These are phyloP conservation scores for Salix brachista DNA, from an alignment of 345 rosid genomes.

Conservation along the genomic window DNA sequence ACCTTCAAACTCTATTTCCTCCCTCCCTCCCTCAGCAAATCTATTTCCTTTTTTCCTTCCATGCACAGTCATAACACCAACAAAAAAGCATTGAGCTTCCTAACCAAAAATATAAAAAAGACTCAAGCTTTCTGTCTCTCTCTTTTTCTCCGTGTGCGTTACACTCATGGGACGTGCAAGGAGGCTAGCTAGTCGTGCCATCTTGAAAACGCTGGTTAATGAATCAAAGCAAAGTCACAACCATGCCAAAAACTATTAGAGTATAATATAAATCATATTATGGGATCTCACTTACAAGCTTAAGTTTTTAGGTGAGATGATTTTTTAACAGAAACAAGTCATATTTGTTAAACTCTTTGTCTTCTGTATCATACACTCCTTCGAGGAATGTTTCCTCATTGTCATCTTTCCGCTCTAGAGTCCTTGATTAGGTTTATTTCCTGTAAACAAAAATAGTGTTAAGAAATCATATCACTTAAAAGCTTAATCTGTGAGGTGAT, in stretches of 20 bases:
- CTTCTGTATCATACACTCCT: conserved; percentile 44
- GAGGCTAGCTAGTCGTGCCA: conserved; percentile 75
- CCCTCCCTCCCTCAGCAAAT: conserved; percentile 7
- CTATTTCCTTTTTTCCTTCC: neutral
- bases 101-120: neutral
- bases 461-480: too few species aligned
- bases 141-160: neutral
- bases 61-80: too few species aligned
- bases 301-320: too few species aligned
- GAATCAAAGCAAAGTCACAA: conserved; percentile 49
- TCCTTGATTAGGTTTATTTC: conserved; percentile 30
- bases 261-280: too few species aligned
- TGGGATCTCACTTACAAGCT: too few species aligned
- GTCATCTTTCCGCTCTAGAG: conserved; percentile 45
- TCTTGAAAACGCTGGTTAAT: conserved; percentile 60
- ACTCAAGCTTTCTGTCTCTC: neutral
- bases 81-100: too few species aligned
- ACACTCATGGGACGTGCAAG: conserved; percentile 84
- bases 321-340: conserved; percentile 34
- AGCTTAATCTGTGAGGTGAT: too few species aligned
- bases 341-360: conserved; percentile 22
- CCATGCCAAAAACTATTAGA: too few species aligned
- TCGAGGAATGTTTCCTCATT: conserved; percentile 74
- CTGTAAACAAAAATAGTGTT: conserved; percentile 1
- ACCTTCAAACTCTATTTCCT: neutral